A percentile compares a stretch with the other conserved stretches of the same genome.
phyloP scores from a whole-genome alignment of 352 stramenopile species.

The Plasmopara viticola region DNA sequence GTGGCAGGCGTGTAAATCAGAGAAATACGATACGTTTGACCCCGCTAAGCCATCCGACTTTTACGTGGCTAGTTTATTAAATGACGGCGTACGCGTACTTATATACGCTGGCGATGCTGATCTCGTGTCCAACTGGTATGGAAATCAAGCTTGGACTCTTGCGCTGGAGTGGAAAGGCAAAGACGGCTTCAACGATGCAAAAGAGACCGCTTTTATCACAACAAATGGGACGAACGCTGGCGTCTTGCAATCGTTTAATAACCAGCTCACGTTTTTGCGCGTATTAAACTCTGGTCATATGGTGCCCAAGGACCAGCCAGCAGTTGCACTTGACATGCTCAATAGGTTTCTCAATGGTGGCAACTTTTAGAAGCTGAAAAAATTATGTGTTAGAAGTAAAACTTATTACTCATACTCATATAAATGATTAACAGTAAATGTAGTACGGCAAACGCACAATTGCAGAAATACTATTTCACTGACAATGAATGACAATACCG shows the following conservation, averaged over 20 bases:
- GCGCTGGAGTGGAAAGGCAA: slow-evolving; percentile 88
- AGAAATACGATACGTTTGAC: slow-evolving; percentile 89
- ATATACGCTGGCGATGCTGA: slow-evolving; percentile 94
- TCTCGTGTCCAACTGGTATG: slow-evolving; percentile 94
- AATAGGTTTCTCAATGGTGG: slow-evolving; percentile 52
- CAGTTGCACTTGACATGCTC: slow-evolving; percentile 45
- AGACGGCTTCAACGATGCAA: slow-evolving; percentile 63
- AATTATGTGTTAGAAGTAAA: not conserved
- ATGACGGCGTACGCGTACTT: slow-evolving; percentile 64
- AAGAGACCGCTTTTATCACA: slow-evolving; percentile 22
- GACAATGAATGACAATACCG: slow-evolving; percentile 2
- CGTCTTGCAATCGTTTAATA: slow-evolving; percentile 24
- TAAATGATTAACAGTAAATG: not conserved
- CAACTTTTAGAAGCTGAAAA: slow-evolving; percentile 4
- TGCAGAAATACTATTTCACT: no score
- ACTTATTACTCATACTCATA: not conserved
- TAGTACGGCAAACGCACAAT: not conserved
- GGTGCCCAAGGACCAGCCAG: slow-evolving; percentile 46
- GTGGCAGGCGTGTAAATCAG: slow-evolving; percentile 90
- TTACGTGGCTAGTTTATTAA: slow-evolving; percentile 81
- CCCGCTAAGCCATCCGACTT: slow-evolving; percentile 86
- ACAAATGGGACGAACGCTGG: slow-evolving; percentile 14
- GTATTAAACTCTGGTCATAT: slow-evolving; percentile 54
- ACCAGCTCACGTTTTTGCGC: slow-evolving; percentile 44
- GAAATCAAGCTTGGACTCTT: slow-evolving; percentile 89